Base-by-base conservation (phyloP, 192 early-diverging fungal species). In the Thoreauomyces humboldtii region DNA sequence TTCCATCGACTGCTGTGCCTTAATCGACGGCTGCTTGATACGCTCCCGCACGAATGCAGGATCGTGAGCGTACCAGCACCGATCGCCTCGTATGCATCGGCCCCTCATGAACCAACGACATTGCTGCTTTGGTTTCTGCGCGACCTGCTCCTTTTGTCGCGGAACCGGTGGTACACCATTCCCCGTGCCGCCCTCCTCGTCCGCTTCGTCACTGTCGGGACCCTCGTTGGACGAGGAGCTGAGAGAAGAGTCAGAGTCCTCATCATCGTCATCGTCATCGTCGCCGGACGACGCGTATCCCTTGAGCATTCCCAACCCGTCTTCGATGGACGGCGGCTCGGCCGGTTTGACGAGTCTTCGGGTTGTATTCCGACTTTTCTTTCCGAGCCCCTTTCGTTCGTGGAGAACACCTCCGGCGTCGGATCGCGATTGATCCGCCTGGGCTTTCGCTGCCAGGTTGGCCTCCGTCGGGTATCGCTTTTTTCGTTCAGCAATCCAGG, bases 401-500 rank as follows among this genome's bases (percentile, higher is more conserved):
- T 33, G 31, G 17, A 65, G 38, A 25, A 73, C 35, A n/a, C 73
- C 71, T n/a, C 71, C 71, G 17, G 57, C 34, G n/a, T 59, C 63
- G 2, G 58, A 32, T 60, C 67, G 41, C 56, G 73, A 63, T 38
- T 69, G 42, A 22, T 63, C 61, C 60, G 73, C 70, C 48, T 54
- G 60, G 73, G 68, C 22, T 35, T 55, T 63, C 45, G 46, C 38
- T 52, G 33, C 67, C 12, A 91, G 74, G 69, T 89, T 93, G 21
- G 63, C 81, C 32, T 84, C 71, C 0, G 88, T 91, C 24, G 92
- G 92, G 74, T 87, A 94, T 45, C 81, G 85, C 55, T 77, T 85
- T 55, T 90, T 91, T 42, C 92, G 69, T 43, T 89, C 90, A 25
- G 78, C 87, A 31, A 93, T 92, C 90, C 91, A 95, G 6, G 25